These are phyloP conservation scores for Amylocarpus encephaloides DNA, from an alignment of 2,329 filamentous ascomycete species.

Conservation along the genomic window DNA sequence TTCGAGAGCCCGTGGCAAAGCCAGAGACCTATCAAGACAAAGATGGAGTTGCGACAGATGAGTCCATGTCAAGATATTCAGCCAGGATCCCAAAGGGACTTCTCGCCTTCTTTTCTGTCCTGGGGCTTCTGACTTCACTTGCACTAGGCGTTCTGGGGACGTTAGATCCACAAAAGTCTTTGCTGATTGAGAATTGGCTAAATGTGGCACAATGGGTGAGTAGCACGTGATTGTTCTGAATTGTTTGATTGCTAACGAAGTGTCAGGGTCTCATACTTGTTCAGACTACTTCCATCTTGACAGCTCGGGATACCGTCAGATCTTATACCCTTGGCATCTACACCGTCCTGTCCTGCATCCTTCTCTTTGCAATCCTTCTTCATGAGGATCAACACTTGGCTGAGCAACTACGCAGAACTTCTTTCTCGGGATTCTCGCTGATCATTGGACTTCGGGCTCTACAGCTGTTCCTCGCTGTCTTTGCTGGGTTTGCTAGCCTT, in stretches of 20 bases:
- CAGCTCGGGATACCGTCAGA: conserved; percentile 44
- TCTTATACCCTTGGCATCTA: conserved; percentile 49
- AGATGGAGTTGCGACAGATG: conserved; percentile 62
- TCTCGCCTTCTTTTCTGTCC: conserved; percentile 46
- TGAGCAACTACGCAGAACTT: too few relatives aligned
- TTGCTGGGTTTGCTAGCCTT: conserved; percentile 43
- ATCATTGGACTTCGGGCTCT: conserved; percentile 42
- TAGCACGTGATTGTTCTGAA: conserved; percentile 24
- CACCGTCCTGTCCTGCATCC: conserved; percentile 41
- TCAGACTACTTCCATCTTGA: conserved; percentile 45
- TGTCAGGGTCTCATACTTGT: conserved; percentile 44
- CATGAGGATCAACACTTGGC: conserved; percentile 39
- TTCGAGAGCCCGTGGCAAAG: conserved; percentile 28
- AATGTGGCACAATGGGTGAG: conserved; percentile 57
- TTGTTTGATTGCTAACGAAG: conserved; percentile 12
- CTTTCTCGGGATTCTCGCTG: conserved; percentile 6
- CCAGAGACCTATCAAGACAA: conserved; percentile 55
- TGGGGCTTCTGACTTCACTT: conserved; percentile 51
- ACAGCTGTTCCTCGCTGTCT: conserved; percentile 41
- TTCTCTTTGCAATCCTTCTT: conserved; percentile 40
- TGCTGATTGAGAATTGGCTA: conserved; percentile 54
- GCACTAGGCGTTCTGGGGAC: conserved; percentile 49
- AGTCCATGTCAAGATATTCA: conserved; percentile 57
- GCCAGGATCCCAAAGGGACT: conserved; percentile 49
- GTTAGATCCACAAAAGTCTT: conserved; percentile 33